These are phyloP conservation scores for Alternaria novae-zelandiae DNA, from an alignment of 2,329 filamentous ascomycete species.

Conservation along the genomic window DNA sequence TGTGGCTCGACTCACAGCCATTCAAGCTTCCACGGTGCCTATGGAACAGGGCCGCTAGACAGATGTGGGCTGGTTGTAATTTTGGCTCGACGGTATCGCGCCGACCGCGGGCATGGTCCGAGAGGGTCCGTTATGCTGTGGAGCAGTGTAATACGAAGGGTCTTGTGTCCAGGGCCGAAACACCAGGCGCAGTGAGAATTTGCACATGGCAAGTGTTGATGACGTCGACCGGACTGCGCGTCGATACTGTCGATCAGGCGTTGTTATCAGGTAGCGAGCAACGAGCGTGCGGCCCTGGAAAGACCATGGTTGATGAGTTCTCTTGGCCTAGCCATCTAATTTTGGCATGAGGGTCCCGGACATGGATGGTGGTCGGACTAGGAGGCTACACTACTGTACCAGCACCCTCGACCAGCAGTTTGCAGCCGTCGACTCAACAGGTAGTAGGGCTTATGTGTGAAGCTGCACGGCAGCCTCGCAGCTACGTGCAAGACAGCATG, in stretches of 20 bases:
- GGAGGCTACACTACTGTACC: conserved; percentile 6
- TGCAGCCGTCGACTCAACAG: conserved; percentile 1
- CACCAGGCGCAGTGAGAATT: conserved; percentile 13
- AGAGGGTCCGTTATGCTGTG: conserved; percentile 8
- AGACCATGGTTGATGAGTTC: not conserved
- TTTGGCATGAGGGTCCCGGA: conserved; percentile 21
- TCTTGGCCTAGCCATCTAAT: conserved; percentile 12
- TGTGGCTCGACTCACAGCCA: conserved; percentile 16
- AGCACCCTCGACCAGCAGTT: conserved; percentile 7
- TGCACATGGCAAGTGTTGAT: not conserved
- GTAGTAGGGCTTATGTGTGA: not conserved
- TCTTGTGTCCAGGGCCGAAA: conserved; percentile 11
- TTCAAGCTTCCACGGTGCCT: conserved; percentile 17
- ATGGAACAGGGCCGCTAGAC: conserved; percentile 21
- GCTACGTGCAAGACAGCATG: conserved; percentile 3
- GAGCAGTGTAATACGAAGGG: conserved; percentile 11
- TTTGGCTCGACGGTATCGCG: conserved; percentile 18
- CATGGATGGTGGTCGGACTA: conserved; percentile 10
- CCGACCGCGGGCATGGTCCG: conserved; percentile 15
- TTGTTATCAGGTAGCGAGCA: conserved; percentile 10
- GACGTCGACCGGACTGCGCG: not conserved
- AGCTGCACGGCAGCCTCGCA: not conserved
- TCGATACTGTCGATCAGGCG: not conserved
- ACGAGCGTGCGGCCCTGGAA: not conserved
- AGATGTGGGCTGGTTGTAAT: conserved; percentile 8